Conservation (phyloP, 495 filamentous ascomycete species). For the Talaromyces wortmannii region DNA sequence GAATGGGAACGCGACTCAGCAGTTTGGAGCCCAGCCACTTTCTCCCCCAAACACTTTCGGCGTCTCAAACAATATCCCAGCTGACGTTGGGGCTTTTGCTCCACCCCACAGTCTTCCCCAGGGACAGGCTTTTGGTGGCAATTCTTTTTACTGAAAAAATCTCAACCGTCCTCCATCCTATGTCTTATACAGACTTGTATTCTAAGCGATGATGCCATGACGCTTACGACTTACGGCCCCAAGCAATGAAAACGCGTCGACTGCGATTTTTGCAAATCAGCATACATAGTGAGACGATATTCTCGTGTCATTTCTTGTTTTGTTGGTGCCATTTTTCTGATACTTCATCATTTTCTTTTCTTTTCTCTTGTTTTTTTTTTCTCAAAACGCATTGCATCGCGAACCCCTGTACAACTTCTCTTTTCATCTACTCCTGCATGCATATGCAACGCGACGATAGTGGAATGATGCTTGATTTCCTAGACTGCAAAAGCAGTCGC, state of each 20-base stretch:
- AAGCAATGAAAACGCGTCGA: background rate
- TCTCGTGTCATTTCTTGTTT: conserved; percentile 1
- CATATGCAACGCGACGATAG: background rate
- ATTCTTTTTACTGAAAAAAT: conserved; percentile 1
- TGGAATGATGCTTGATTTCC: background rate
- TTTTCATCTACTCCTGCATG: conserved; percentile 2
- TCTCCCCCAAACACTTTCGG: background rate
- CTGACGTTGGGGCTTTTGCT: conserved; percentile 19
- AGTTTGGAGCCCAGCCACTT: conserved; percentile 17
- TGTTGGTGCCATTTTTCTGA: conserved; percentile 1
- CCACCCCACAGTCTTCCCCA: conserved; percentile 20
- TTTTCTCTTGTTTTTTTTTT: background rate
- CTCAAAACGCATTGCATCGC: background rate
- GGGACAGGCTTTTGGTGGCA: conserved; percentile 13
- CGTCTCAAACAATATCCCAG: conserved; percentile 20
- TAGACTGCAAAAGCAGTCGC: background rate
- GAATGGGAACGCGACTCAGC: conserved; percentile 12
- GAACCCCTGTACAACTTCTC: background rate
- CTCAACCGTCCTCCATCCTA: conserved; percentile 1
- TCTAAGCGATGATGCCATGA: conserved; percentile 39
- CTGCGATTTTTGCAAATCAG: background rate
- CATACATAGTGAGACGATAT: background rate
- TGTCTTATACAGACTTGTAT: conserved; percentile 26
- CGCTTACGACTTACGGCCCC: conserved; percentile 29
- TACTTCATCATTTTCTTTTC: conserved; percentile 10